Conservation (phyloP, 257 asterid genomes). For the Solanum sparsipilum region DNA sequence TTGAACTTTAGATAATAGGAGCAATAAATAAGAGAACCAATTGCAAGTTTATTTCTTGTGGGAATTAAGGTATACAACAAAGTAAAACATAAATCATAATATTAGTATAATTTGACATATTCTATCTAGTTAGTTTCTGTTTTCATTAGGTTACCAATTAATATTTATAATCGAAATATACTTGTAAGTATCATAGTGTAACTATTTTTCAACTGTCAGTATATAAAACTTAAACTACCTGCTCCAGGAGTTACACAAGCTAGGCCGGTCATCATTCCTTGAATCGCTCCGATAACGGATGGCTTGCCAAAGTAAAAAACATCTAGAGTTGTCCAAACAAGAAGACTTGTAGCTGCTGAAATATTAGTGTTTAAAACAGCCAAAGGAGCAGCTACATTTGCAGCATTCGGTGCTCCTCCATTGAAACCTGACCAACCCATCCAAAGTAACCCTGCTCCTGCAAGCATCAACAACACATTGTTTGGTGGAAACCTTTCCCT, state of each 20-base stretch:
- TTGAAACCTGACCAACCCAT: constrained; percentile 99
- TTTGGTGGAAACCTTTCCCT: constrained; percentile 86
- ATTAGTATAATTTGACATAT: neutral
- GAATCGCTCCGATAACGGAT: constrained; percentile 82
- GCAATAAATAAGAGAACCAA: neutral
- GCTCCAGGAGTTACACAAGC: constrained; percentile 96
- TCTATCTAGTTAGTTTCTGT: neutral
- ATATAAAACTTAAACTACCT: constrained; percentile 22
- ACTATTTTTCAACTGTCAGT: neutral
- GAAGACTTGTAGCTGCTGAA: constrained; percentile 84
- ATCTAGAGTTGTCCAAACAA: constrained; percentile 83
- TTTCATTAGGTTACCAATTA: neutral
- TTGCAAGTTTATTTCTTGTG: neutral
- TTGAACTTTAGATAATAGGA: neutral
- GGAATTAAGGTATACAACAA: neutral
- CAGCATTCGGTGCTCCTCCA: constrained; percentile 90
- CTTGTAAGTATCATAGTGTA: neutral
- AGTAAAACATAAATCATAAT: neutral
- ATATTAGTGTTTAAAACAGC: constrained; percentile 73
- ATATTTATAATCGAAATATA: too few relatives aligned
- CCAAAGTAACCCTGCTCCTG: constrained; percentile 90
- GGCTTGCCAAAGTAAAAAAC: constrained; percentile 80
- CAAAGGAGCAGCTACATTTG: constrained; percentile 55
- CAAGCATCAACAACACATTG: constrained; percentile 69
- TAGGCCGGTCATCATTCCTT: constrained; percentile 91